Conservation (phyloP, 345 rosid species). For the Melaleuca quinquenervia region DNA sequence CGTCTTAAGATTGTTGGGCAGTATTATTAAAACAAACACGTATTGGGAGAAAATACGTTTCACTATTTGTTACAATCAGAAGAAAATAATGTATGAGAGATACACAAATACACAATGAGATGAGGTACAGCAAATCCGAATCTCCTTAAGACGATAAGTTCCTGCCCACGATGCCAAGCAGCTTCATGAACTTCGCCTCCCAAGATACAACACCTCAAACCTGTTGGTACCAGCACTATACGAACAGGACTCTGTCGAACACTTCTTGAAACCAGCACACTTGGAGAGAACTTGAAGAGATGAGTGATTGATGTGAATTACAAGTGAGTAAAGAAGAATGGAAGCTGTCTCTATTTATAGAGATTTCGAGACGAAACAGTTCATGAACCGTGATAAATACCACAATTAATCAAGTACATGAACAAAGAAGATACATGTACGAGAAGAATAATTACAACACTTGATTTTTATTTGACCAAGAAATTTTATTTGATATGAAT, state of each 20-base stretch:
- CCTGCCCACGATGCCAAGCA: rapidly evolving
- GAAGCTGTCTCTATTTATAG: too few relatives aligned
- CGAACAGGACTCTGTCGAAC: too few relatives aligned
- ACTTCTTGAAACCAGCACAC: not conserved
- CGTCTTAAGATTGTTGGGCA: not conserved
- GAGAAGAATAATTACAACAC: too few relatives aligned
- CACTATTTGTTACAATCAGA: not conserved
- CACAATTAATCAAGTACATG: too few relatives aligned
- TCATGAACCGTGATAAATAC: too few relatives aligned
- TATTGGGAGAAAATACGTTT: too few relatives aligned
- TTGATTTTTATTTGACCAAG: too few relatives aligned
- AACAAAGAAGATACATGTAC: too few relatives aligned
- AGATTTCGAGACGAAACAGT: too few relatives aligned
- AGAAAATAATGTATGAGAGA: not conserved
- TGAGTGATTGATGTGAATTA: too few relatives aligned
- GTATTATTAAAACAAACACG: not conserved
- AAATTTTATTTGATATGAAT: too few relatives aligned
- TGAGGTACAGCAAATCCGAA: rapidly evolving
- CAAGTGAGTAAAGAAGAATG: too few relatives aligned
- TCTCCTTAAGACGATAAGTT: not conserved
- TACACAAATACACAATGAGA: not conserved
- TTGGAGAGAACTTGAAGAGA: not conserved
- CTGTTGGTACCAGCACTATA: not conserved
- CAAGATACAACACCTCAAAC: not conserved
- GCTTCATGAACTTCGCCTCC: not conserved